Percentiles rank a stretch among this genome's conserved stretches.
phyloP scores from a whole-genome alignment of 176 grass and related monocot species.

The Phragmites australis region DNA sequence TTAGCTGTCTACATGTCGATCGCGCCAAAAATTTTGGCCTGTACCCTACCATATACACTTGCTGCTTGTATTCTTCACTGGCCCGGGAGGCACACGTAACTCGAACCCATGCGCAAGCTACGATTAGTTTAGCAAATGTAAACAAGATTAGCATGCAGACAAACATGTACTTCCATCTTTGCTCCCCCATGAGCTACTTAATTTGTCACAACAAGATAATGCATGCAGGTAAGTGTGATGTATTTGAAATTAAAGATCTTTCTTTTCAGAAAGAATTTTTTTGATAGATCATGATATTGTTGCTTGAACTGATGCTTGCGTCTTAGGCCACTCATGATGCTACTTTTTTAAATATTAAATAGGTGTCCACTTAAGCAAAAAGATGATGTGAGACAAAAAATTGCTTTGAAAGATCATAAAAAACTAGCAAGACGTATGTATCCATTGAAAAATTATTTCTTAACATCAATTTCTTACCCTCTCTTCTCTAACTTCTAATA shows the following conservation, averaged over 20 bases:
- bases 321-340: no score
- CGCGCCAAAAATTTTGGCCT: slow-evolving; percentile 22
- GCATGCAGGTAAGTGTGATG: slow-evolving; percentile 11
- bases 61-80: neutral
- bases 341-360: no score
- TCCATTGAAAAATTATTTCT: no score
- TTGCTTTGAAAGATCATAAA: no score
- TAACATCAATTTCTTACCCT: no score
- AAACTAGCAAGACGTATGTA: no score
- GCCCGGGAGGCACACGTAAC: neutral
- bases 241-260: neutral
- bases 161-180: neutral
- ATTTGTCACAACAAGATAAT: slow-evolving; percentile 16
- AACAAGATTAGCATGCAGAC: slow-evolving; percentile 15
- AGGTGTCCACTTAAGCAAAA: no score
- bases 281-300: neutral
- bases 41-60: neutral
- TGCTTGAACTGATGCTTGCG: slow-evolving; percentile 8
- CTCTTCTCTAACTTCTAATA: no score
- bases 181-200: neutral
- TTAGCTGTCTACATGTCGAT: slow-evolving; percentile 6
- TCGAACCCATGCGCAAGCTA: neutral
- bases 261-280: neutral
- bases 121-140: neutral
- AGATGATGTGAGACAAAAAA: no score